Base-by-base conservation (phyloP, 192 early-diverging fungal species). In the Entomortierella lignicola region DNA sequence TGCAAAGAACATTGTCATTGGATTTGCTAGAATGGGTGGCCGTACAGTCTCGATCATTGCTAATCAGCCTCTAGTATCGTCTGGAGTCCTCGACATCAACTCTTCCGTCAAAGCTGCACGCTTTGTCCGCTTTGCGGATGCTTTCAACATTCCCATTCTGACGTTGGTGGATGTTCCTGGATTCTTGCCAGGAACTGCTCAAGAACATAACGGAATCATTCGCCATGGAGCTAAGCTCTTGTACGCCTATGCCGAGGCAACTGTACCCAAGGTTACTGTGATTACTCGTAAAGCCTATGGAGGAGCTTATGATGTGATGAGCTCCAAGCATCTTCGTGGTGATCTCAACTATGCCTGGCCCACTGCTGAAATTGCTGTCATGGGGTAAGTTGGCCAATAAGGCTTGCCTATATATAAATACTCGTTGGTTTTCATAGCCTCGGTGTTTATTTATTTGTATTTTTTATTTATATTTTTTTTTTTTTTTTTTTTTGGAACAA, bases 231-330 rank as follows among this genome's bases (percentile, higher is more conserved):
- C 97, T 43, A 99, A 99, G 84, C 85, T 99, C 8, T 82, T 99
- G 29, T 98, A 97, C 67, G 97, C 97, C 43, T 99, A 96, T 69
- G 94, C 94, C 34, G 97, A 99, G 83, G 82, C 97, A 8, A 99
- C 97, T 8, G 95, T 97, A 17, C 97, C 97, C 47, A 99, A 99
- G 83, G 89, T 99, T 32, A 97, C 96, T 8, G 85, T 99, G 25
- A 98, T 97, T 55, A 95, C 94, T 23, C 85, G 97, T 25, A 99
- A 99, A 83, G 97, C 97, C 8, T 99, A 99, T 69, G 97, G 97
- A 59, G 97, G 97, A 44, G 97, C 97, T 8, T 97, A 99, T 80
- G 95, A 96, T 83, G 97, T 99, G 21, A 99, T 99, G 97, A 88
- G 87, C 64, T 96, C 94, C 11, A 99, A 99, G 86, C 97, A 99